Evolutionary conservation across 116 monocot species (phyloP), one percentile per base, ranked within the genome.

Genomic region (Zostera marina): DNA sequence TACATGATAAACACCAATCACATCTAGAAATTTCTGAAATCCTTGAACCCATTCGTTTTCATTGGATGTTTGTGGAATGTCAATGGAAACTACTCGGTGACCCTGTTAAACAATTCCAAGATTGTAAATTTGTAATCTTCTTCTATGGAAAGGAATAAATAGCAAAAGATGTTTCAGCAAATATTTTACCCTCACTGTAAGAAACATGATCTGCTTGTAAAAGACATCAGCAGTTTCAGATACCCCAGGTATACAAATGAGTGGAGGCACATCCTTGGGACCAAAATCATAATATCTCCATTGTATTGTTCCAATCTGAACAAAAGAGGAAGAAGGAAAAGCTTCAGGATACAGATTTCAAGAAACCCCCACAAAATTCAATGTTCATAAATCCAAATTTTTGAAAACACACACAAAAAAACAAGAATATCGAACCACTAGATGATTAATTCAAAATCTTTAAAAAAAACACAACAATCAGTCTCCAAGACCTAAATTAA

Each of bases 211-310:
- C 66, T 98, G 96, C 66, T 90, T 98, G 76, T 98, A 98, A 68
- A 83, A 90, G 15, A 98, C 90, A 83, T 98, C 96, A 52, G 96
- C 85, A 47, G 96, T 89, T 59, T 90, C 96, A 17, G 96, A 85
- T 49, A 89, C 80, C 44, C 96, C 96, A 41, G 96, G 89, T 62
- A 98, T 72, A 62, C 96, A 98, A 58, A 98, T 61, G 48, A 98
- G 83, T 0, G 96, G 90, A 42, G 86, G 82, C 58, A 89, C 86
- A 39, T 46, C 22, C 58, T 90, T 98, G 26, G 96, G 96, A 42
- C 96, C 89, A 74, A 83, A 98, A 67, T 98, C 96, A 74, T 89
- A 98, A 64, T 98, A 98, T 44, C 96, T 75, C 96, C 96, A 98
- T 41, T 72, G 80, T 64, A 83, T 89, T 26, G 67, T 43, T 41